phyloP scores from a whole-genome alignment of 148 eudicot species.

The Nepenthes mirabilis region DNA sequence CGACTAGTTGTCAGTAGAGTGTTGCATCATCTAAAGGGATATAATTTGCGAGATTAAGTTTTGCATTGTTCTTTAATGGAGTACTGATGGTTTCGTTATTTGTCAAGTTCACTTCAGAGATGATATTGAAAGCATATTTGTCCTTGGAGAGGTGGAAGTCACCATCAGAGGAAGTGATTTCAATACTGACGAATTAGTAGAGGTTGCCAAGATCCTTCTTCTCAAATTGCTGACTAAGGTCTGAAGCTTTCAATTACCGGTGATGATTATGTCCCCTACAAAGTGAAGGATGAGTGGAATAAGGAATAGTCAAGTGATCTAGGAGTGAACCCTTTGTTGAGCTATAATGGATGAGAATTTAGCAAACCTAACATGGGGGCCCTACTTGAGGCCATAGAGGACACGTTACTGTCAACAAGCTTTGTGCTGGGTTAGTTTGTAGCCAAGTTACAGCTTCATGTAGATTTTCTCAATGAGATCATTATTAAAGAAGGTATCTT shows the following conservation, averaged over 20 bases:
- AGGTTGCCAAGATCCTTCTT: too few relatives aligned
- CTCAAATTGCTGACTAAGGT: too few relatives aligned
- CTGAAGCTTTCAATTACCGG: too few relatives aligned
- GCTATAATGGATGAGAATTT: not conserved
- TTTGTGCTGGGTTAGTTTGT: not conserved
- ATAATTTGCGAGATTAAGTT: not conserved
- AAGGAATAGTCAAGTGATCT: not conserved
- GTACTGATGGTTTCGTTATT: not conserved
- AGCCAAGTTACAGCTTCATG: not conserved
- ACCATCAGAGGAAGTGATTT: too few relatives aligned
- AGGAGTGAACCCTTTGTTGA: not conserved
- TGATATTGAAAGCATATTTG: too few relatives aligned
- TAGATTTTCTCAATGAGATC: not conserved
- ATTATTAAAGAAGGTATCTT: not conserved
- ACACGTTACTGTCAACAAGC: not conserved
- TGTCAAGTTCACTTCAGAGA: too few relatives aligned
- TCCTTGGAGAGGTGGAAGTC: too few relatives aligned
- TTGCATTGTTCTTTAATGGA: not conserved
- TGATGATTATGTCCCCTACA: too few relatives aligned
- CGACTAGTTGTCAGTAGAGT: not conserved
- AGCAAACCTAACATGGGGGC: not conserved
- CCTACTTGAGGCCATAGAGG: not conserved
- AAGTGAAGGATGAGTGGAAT: not conserved
- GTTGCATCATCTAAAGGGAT: not conserved
- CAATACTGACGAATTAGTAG: too few relatives aligned